Base-by-base conservation (phyloP, 1,284 basidiomycete genomes). In the Heimioporus retisporus region DNA sequence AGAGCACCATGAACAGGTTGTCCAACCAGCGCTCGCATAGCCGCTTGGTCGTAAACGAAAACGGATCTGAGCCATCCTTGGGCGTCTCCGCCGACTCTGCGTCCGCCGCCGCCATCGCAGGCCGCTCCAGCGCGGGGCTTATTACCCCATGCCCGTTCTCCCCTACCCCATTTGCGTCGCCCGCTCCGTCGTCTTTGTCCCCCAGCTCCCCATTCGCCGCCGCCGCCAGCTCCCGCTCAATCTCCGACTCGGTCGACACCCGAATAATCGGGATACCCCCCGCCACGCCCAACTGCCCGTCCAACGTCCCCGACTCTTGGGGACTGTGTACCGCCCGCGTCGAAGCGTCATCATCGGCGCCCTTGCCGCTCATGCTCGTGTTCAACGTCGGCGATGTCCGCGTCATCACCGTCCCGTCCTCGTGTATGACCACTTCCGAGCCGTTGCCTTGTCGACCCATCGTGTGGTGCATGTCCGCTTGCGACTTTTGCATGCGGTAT, bases 11-110 rank as follows among this genome's bases (percentile, higher is more conserved):
- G 83, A 99, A 99, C 64, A 99, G 81, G 74, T 99, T 99, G 79
- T 99, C 97, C 61, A 99, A 85, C 97, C 97, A 99, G 59, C 98
- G 87, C 78, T 99, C 97, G 78, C 98, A 99, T 42, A 99, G 82
- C 46, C 98, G 87, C 84, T 99, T 99, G 80, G 97, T 98, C 74
- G 91, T 96, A 81, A 99, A 98, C 44, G 96, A 95, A 75, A 95
- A 96, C 6, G 92, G 84, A 66, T 93, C 91, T 68, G 86, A 82
- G 21, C 79, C 72, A 43, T 81, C 68, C 44, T 73, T 69, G 57
- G 81, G 69, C 15, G 76, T 65, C 16, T 75, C 73, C 15, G 86
- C 79, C 19, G 82, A 80, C 51, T 84, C 86, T 35, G 82, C 68
- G 7, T 76, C 72, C 78, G 35, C 82, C 83, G 85, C 86, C 21